Conservation (phyloP, 202 grass and related monocot genomes). For the Zoysia matrella region DNA sequence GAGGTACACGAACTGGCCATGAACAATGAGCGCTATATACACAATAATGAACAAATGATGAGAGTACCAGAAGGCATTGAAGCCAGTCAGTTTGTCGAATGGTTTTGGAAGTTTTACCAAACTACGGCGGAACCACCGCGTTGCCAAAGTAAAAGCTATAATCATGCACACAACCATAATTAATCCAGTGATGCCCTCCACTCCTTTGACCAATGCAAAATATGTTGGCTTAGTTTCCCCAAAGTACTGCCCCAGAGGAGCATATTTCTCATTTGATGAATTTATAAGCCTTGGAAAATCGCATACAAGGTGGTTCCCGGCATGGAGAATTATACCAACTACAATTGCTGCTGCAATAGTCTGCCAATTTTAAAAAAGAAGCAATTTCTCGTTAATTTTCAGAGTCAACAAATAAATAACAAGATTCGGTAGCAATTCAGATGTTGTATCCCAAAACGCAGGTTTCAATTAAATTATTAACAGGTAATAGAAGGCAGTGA, state of each 20-base stretch:
- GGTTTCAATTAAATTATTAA: slow-evolving; percentile 1
- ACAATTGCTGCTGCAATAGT: slow-evolving; percentile 90
- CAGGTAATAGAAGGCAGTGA: slow-evolving; percentile 22
- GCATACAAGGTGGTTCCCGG: slow-evolving; percentile 80
- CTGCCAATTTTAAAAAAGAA: slow-evolving; percentile 47
- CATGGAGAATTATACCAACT: slow-evolving; percentile 91
- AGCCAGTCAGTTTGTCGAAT: slow-evolving; percentile 92
- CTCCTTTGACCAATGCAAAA: too few relatives aligned
- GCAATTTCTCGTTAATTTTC: slow-evolving; percentile 18
- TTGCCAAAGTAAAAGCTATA: slow-evolving; percentile 25
- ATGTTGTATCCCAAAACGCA: not conserved
- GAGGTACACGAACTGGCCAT: slow-evolving; percentile 86
- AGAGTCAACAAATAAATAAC: slow-evolving; percentile 24
- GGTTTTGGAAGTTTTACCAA: slow-evolving; percentile 88
- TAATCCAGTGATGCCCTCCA: too few relatives aligned
- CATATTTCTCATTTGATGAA: slow-evolving; percentile 38
- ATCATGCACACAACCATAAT: too few relatives aligned
- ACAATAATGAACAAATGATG: too few relatives aligned
- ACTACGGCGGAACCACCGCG: slow-evolving; percentile 89
- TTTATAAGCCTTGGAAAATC: slow-evolving; percentile 85
- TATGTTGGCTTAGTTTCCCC: too few relatives aligned
- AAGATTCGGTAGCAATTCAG: slow-evolving; percentile 2
- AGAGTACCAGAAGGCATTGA: too few relatives aligned
- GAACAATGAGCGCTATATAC: slow-evolving; percentile 62
- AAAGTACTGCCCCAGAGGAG: too few relatives aligned